Evolutionary conservation across 192 early-diverging fungal species (phyloP).

Genomic region (Coemansia asiatica): DNA sequence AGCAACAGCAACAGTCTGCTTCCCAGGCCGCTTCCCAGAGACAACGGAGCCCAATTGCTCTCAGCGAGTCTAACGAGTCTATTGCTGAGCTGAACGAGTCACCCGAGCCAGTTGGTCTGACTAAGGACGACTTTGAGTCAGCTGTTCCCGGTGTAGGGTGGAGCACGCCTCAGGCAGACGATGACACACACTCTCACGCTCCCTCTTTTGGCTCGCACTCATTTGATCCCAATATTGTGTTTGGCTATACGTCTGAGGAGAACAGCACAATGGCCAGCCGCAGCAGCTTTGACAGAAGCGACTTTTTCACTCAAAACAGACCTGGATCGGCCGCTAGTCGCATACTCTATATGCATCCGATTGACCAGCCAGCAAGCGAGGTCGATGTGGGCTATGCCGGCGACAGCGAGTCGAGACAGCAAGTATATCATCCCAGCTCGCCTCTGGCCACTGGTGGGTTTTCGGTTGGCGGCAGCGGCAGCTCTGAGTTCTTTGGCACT

Average conservation of each 20-base stretch:
- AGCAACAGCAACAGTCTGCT: conserved; percentile 10
- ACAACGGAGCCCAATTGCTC: too few relatives aligned
- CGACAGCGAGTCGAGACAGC: conserved; percentile 21
- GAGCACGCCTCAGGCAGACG: conserved; percentile 15
- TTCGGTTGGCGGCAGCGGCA: conserved; percentile 9
- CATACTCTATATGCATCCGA: conserved; percentile 41
- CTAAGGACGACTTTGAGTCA: conserved; percentile 15
- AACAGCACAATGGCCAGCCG: conserved; percentile 55
- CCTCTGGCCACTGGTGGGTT: conserved; percentile 1
- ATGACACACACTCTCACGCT: conserved; percentile 22
- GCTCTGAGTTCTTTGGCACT: not conserved
- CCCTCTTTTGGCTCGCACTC: conserved; percentile 37
- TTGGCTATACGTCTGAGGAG: conserved; percentile 49
- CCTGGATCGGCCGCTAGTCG: conserved; percentile 39
- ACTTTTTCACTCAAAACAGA: conserved; percentile 17
- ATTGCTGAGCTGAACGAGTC: conserved; percentile 1
- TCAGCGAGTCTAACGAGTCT: conserved; percentile 12
- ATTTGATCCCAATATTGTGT: conserved; percentile 47
- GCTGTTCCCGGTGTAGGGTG: conserved; percentile 4
- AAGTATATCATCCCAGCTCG: not conserved
- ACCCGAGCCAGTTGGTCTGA: conserved; percentile 6
- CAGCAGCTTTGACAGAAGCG: conserved; percentile 49
- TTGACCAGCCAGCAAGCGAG: conserved; percentile 23
- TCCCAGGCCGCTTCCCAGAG: too few relatives aligned
- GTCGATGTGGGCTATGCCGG: conserved; percentile 11